Percentiles rank a stretch among this genome's conserved stretches.
phyloP scores from a whole-genome alignment of 2,329 filamentous ascomycete species.

The Tricladium varicosporioides region DNA sequence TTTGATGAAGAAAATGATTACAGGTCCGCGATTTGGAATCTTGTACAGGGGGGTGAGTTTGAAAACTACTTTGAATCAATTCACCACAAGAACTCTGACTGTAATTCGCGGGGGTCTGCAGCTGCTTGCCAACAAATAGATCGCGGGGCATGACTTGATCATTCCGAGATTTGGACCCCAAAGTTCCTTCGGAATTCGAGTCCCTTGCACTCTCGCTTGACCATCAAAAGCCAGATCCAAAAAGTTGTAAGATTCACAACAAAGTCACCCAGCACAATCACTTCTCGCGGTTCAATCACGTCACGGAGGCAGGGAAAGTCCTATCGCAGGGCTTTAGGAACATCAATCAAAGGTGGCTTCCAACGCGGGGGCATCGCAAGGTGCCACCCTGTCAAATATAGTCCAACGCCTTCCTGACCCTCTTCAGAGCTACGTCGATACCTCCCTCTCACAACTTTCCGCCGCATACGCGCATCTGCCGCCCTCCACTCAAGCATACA shows the following conservation, averaged over 20 bases:
- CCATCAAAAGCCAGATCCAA: neutral
- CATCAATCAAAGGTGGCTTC: constrained; percentile 36
- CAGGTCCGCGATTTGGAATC: neutral
- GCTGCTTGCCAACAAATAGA: neutral
- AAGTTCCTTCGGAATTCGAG: neutral
- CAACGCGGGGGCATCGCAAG: constrained; percentile 54
- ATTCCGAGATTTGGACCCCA: neutral
- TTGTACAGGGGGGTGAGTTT: neutral
- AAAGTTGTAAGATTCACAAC: neutral
- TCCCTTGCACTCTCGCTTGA: neutral
- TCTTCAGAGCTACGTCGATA: constrained; percentile 54
- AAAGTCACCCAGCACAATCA: constrained; percentile 3
- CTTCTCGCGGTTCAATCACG: neutral
- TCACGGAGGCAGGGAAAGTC: constrained; percentile 16
- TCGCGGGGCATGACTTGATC: neutral
- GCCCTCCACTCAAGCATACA: constrained; percentile 25
- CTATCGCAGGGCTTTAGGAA: constrained; percentile 17
- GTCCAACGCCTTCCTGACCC: constrained; percentile 52
- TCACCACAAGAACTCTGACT: neutral
- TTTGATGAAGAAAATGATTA: no score
- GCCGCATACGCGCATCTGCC: constrained; percentile 39
- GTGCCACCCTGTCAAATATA: constrained; percentile 54
- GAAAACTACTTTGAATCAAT: neutral
- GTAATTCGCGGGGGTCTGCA: neutral
- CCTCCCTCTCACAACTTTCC: constrained; percentile 48